A percentile compares a stretch with the other conserved stretches of the same genome.
phyloP scores from a whole-genome alignment of 202 grass and related monocot species.

The Zizania palustris region DNA sequence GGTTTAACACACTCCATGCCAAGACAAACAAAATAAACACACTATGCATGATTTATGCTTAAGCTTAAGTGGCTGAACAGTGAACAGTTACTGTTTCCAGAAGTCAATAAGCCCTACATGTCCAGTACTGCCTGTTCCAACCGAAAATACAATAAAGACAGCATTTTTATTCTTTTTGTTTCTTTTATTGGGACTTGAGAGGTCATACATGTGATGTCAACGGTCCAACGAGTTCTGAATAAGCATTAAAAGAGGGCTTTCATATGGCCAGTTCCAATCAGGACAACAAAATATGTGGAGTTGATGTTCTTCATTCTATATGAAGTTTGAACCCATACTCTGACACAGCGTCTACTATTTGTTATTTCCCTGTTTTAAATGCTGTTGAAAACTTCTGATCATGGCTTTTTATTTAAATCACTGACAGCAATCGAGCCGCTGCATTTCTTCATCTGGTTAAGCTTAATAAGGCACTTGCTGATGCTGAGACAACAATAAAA shows the following conservation, averaged over 20 bases:
- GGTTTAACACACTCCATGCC: neutral
- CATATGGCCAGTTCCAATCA: neutral
- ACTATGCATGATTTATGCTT: neutral
- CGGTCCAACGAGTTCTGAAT: neutral
- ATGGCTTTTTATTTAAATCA: constrained; percentile 28
- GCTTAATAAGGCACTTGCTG: constrained; percentile 89
- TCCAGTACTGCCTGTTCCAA: neutral
- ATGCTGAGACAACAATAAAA: constrained; percentile 84
- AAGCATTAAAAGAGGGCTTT: neutral
- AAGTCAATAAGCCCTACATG: neutral
- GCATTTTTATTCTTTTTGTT: neutral
- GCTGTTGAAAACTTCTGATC: constrained; percentile 27
- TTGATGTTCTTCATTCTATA: neutral
- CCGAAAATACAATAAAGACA: neutral
- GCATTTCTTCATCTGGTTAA: constrained; percentile 93
- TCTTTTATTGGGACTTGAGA: neutral
- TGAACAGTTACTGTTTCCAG: neutral
- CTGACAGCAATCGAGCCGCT: constrained; percentile 80
- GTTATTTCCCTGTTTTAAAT: constrained; percentile 9
- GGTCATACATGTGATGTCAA: neutral
- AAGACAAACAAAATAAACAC: neutral
- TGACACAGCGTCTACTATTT: neutral
- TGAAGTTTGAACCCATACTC: neutral
- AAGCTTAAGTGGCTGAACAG: neutral
- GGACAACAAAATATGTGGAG: neutral